Evolutionary conservation across 1,284 basidiomycete species (phyloP).

Genomic region (Coniferiporia weirii): DNA sequence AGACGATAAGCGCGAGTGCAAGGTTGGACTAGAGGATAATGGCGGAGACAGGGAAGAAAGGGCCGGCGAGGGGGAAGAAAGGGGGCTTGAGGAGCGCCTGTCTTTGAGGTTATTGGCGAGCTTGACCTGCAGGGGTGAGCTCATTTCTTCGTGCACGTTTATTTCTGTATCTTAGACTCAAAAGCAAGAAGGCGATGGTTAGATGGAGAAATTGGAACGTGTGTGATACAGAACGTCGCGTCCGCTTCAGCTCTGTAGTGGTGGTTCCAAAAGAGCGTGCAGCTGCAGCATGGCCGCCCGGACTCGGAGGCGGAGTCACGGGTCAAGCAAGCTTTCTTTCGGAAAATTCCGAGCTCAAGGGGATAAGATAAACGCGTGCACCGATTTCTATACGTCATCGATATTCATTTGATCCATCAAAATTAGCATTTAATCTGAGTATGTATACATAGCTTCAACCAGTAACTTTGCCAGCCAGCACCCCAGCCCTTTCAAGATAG

Average conservation of each 20-base stretch:
- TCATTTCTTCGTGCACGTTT: not conserved
- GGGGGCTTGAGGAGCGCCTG: slow-evolving; percentile 12
- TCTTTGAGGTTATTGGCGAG: slow-evolving; percentile 13
- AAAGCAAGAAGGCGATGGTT: not conserved
- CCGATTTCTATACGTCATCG: not conserved
- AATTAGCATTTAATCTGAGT: too few relatives aligned
- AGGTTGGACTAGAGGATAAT: slow-evolving; percentile 10
- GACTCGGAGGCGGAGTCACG: not conserved
- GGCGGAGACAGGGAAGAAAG: not conserved
- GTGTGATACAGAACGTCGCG: too few relatives aligned
- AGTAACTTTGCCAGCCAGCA: too few relatives aligned
- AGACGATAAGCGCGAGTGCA: slow-evolving; percentile 5
- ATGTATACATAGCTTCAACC: too few relatives aligned
- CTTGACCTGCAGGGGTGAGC: slow-evolving; percentile 15
- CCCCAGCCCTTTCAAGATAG: too few relatives aligned
- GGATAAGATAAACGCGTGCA: not conserved
- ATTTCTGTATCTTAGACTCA: not conserved
- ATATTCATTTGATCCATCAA: too few relatives aligned
- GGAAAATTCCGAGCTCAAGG: not conserved
- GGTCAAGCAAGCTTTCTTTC: not conserved
- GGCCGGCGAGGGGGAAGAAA: not conserved
- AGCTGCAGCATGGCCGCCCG: not conserved
- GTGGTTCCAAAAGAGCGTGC: not conserved
- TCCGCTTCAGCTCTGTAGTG: too few relatives aligned
- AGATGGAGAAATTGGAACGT: not conserved